These are phyloP conservation scores for Leptographium procerum DNA, from an alignment of 2,329 filamentous ascomycete genomes.

Conservation along the genomic window DNA sequence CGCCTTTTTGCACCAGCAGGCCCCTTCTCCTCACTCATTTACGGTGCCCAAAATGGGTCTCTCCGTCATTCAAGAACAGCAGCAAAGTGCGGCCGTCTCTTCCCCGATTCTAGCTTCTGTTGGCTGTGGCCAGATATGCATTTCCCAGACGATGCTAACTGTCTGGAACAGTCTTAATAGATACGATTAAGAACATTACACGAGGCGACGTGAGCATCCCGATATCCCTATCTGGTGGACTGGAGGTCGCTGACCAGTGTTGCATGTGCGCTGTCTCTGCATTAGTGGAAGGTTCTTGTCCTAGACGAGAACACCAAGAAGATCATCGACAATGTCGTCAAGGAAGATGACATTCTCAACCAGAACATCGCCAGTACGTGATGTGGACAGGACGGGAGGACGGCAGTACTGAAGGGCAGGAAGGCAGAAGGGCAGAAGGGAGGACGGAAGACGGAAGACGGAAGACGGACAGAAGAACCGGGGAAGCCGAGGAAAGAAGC, in stretches of 20 bases:
- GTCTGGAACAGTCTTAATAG: conserved; percentile 49
- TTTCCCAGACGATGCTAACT: background rate
- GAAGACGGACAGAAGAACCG: background rate
- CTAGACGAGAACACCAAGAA: conserved; percentile 75
- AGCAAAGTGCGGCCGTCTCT: conserved; percentile 45
- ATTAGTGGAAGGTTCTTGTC: conserved; percentile 91
- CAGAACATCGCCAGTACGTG: conserved; percentile 78
- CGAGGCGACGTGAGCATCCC: conserved; percentile 59
- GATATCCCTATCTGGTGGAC: background rate
- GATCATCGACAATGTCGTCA: conserved; percentile 81
- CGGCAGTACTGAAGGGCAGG: background rate
- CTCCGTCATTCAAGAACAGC: conserved; percentile 78
- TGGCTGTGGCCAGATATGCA: background rate
- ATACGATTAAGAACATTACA: conserved; percentile 65
- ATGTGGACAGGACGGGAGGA: background rate
- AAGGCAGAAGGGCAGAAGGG: background rate
- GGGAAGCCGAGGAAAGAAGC: too few species aligned
- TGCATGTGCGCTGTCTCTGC: background rate
- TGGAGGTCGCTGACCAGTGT: background rate
- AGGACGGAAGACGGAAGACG: background rate
- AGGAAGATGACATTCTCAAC: conserved; percentile 94
- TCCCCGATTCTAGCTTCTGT: background rate
- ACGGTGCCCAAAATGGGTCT: conserved; percentile 55
- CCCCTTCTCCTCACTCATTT: background rate
- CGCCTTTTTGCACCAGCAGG: background rate